Evolutionary conservation across 345 rosid genomes (phyloP), one percentile per base, ranked within the genome.

Genomic region (Viola odorata): DNA sequence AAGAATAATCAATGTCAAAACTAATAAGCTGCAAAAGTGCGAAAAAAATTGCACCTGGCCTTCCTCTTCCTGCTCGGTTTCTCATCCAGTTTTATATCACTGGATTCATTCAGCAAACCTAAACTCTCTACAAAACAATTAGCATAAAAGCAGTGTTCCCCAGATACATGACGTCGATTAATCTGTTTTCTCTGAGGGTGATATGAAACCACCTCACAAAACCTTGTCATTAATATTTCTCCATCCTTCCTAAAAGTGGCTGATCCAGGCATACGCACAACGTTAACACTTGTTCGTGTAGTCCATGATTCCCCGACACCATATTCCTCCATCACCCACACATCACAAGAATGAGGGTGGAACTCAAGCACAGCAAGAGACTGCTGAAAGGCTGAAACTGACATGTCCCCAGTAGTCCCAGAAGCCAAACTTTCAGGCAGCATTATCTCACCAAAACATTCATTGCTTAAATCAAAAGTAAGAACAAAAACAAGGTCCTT

Each of bases 281-380:
- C 42, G 13, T 55, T 42, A 37, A 55, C 38, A n/a, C 14, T 55
- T 41, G 38, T 37, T 9, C 11, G 7, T 37, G 37, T 55, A 13
- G 17, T 38, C 58, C 58, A 55, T 9, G 58, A 39, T n/a, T 55
- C 32, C 9, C 10, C 41, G 10, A 12, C 17, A 55, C 44, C 58
- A 39, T 55, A 55, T 38, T 55, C 42, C 15, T 55, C 10, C 58
- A 55, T 55, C 58, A 55, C 17, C 58, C 58, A 55, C n/a, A 55
- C 45, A 1, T 55, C 15, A 55, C 58, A 55, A 14, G 5, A 8
- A 55, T 13, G 16, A 4, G 13, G 40, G 39, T 37, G 44, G 12
- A 37, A 4, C 40, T 37, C 23, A 37, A 39, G 13, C 23, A 39
- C 13, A 38, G 14, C 15, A 55, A 55, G 58, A 44, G 45, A n/a